phyloP scores from a whole-genome alignment of 2,329 filamentous ascomycete species.

The Sporothrix brunneoviolacea region DNA sequence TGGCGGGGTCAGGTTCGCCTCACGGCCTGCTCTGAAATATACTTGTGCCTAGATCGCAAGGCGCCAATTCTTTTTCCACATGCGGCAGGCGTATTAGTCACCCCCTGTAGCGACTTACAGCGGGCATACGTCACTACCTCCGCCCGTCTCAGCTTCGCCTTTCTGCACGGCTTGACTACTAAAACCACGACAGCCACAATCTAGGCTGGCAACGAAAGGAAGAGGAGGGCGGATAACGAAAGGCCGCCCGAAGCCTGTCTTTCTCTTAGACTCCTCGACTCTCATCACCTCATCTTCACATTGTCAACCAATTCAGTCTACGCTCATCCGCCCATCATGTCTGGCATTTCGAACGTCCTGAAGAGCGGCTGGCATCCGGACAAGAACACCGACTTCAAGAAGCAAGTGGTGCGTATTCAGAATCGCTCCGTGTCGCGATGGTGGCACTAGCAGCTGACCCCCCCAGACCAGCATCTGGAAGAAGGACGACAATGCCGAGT shows the following conservation, averaged over 20 bases:
- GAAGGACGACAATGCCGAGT: conserved; percentile 26
- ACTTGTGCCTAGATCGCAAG: too few relatives aligned
- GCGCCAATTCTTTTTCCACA: not conserved
- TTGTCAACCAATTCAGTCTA: not conserved
- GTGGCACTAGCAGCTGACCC: too few relatives aligned
- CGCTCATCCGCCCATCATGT: conserved; percentile 27
- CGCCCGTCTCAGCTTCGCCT: too few relatives aligned
- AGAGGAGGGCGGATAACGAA: too few relatives aligned
- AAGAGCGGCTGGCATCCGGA: conserved; percentile 43
- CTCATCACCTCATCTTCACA: not conserved
- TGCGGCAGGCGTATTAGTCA: too few relatives aligned
- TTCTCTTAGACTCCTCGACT: too few relatives aligned
- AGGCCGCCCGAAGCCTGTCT: too few relatives aligned
- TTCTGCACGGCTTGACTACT: not conserved
- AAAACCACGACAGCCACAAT: not conserved
- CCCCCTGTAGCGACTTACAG: too few relatives aligned
- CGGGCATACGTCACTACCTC: not conserved
- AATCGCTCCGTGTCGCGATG: too few relatives aligned
- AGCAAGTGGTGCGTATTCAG: conserved; percentile 42
- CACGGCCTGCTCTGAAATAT: too few relatives aligned
- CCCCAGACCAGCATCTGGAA: conserved; percentile 20
- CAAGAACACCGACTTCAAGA: conserved; percentile 36
- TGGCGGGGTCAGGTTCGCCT: not conserved
- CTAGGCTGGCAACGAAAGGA: too few relatives aligned
- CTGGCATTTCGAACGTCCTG: conserved; percentile 28